A percentile compares a stretch with the other conserved stretches of the same genome.
phyloP scores from a whole-genome alignment of 768 basidiomycete genomes.

The Daedaleopsis nitida region DNA sequence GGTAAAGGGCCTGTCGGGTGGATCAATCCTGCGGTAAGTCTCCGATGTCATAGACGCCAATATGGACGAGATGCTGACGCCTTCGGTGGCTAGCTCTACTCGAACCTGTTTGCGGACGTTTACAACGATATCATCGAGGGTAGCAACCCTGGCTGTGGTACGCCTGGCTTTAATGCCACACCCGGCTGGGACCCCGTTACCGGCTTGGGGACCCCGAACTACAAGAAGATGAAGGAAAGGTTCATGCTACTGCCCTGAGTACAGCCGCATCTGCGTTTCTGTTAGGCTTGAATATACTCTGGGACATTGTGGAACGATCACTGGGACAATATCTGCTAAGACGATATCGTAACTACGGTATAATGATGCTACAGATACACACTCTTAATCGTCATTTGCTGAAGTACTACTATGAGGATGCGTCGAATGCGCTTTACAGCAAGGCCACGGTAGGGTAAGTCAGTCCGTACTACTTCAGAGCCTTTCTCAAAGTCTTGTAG shows the following conservation, averaged over 20 bases:
- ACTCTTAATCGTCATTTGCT: no score
- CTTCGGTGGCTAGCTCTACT: slow-evolving; percentile 20
- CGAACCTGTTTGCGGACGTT: slow-evolving; percentile 14
- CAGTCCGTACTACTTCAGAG: no score
- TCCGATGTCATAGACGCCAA: neutral
- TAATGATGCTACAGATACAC: no score
- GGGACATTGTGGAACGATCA: no score
- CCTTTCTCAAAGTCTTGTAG: no score
- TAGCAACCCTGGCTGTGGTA: slow-evolving; percentile 38
- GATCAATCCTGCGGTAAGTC: slow-evolving; percentile 67
- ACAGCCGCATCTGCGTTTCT: no score
- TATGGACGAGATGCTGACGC: neutral
- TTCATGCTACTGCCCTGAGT: slow-evolving; percentile 15
- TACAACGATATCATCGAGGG: slow-evolving; percentile 39
- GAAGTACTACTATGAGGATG: no score
- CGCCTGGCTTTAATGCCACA: slow-evolving; percentile 33
- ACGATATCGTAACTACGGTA: no score
- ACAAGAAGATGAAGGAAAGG: slow-evolving; percentile 15
- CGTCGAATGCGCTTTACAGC: no score
- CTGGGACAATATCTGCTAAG: no score
- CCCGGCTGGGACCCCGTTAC: slow-evolving; percentile 40
- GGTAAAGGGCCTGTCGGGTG: slow-evolving; percentile 39
- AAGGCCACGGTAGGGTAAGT: no score
- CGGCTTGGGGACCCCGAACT: slow-evolving; percentile 37
- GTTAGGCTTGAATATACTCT: no score